These are phyloP conservation scores for Vitis hybrid DNA, from an alignment of 177 flowering plant genomes.

Conservation along the genomic window DNA sequence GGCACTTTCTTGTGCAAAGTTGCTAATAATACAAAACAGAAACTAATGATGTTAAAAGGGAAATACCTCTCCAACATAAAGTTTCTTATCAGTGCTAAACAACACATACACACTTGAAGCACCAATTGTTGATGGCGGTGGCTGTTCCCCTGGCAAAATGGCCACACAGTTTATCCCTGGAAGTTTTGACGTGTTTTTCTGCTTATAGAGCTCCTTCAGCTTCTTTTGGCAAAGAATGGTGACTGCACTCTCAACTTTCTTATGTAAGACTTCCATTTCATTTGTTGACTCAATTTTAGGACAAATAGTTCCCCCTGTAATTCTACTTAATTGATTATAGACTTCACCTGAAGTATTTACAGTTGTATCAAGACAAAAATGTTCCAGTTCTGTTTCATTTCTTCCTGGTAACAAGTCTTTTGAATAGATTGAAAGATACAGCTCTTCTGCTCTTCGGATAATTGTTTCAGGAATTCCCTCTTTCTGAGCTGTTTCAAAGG, in stretches of 20 bases:
- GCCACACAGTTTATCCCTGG: conserved; percentile 45
- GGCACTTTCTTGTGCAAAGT: neutral
- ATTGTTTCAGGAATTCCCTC: conserved; percentile 82
- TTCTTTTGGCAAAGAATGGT: conserved; percentile 53
- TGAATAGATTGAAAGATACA: conserved; percentile 49
- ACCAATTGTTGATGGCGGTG: conserved; percentile 91
- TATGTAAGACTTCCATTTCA: conserved; percentile 24
- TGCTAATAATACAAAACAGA: neutral
- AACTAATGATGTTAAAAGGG: neutral
- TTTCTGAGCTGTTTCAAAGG: conserved; percentile 86
- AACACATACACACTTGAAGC: conserved; percentile 84
- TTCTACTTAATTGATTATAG: conserved; percentile 9
- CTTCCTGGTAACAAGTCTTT: conserved; percentile 23
- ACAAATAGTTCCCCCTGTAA: conserved; percentile 3
- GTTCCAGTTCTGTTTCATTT: conserved; percentile 4
- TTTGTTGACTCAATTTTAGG: conserved; percentile 12
- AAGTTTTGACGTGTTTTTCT: conserved; percentile 30
- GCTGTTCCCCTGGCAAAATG: conserved; percentile 65
- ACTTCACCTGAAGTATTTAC: conserved; percentile 18
- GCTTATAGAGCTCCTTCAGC: conserved; percentile 47
- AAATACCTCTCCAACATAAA: conserved; percentile 89
- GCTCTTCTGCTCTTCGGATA: conserved; percentile 75
- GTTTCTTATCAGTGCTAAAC: conserved; percentile 66
- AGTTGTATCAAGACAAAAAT: conserved; percentile 7
- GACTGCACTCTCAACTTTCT: conserved; percentile 52